These are phyloP conservation scores for Excoecaria agallocha DNA, from an alignment of 345 rosid species.

Conservation along the genomic window DNA sequence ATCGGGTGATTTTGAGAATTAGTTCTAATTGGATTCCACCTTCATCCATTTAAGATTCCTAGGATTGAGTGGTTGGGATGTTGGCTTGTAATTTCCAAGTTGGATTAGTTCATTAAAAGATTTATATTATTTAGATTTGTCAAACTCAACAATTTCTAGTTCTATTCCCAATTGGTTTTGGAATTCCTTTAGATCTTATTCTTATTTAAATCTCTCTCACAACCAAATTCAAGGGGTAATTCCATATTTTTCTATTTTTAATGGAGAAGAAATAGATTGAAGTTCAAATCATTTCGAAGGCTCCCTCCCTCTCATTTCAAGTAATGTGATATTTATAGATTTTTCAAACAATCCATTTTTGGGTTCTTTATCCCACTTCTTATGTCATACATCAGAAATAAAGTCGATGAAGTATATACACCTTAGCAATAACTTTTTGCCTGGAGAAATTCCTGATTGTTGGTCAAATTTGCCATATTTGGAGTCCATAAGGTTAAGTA, in stretches of 20 bases:
- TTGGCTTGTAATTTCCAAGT: slow-evolving; percentile 8
- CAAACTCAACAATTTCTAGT: slow-evolving; percentile 4
- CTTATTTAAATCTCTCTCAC: slow-evolving; percentile 8
- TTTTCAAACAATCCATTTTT: slow-evolving; percentile 13
- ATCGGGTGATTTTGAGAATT: slow-evolving; percentile 2
- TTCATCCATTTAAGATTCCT: neutral
- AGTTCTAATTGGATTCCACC: slow-evolving; percentile 10
- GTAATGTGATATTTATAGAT: neutral
- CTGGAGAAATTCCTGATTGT: slow-evolving; percentile 20
- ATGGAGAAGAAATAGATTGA: too few species aligned
- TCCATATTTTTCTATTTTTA: neutral
- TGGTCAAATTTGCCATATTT: slow-evolving; percentile 14
- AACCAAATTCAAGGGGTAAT: neutral
- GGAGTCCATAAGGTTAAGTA: neutral
- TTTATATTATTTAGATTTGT: neutral
- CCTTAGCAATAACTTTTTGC: slow-evolving; percentile 6
- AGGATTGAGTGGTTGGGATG: slow-evolving; percentile 1
- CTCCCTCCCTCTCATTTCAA: neutral
- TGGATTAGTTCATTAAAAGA: too few species aligned
- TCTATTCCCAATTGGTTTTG: slow-evolving; percentile 11
- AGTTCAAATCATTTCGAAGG: slow-evolving; percentile 10
- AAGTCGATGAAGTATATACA: neutral
- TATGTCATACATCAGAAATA: neutral
- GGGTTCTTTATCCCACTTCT: slow-evolving; percentile 8
- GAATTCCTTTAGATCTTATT: neutral